phyloP scores from a whole-genome alignment of 768 basidiomycete genomes.

The Crassisporium funariophilum region DNA sequence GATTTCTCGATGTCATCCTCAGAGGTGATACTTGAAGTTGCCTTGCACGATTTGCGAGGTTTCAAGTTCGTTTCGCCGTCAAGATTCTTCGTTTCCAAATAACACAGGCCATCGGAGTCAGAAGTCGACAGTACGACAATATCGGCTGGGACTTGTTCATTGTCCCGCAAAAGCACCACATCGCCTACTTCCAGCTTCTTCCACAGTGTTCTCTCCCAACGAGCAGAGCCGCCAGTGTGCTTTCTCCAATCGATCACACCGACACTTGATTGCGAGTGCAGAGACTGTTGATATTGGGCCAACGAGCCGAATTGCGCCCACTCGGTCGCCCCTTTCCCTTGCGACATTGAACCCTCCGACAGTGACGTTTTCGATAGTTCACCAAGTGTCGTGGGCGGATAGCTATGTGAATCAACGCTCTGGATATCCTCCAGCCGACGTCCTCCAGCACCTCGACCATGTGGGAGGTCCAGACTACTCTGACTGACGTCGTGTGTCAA shows the following conservation, averaged over 20 bases:
- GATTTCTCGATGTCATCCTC: constrained; percentile 93
- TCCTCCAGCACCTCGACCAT: constrained; percentile 45
- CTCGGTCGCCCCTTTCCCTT: constrained; percentile 32
- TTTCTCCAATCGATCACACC: constrained; percentile 86
- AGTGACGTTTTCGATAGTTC: constrained; percentile 39
- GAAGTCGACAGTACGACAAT: constrained; percentile 91
- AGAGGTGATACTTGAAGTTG: constrained; percentile 71
- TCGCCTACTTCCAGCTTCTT: constrained; percentile 99
- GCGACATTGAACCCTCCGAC: constrained; percentile 34
- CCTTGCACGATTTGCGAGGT: constrained; percentile 73
- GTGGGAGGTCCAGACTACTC: constrained; percentile 42
- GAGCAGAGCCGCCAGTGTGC: constrained; percentile 66
- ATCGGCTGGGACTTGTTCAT: constrained; percentile 97
- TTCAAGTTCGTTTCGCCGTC: constrained; percentile 99
- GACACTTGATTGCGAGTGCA: constrained; percentile 54
- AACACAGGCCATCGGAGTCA: constrained; percentile 90
- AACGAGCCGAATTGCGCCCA: constrained; percentile 44
- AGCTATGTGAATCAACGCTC: constrained; percentile 65
- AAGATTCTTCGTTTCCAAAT: constrained; percentile 96
- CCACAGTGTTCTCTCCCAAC: constrained; percentile 97
- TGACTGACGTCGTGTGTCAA: constrained; percentile 41
- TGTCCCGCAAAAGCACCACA: constrained; percentile 84
- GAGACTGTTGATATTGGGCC: constrained; percentile 56
- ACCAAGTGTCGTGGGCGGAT: constrained; percentile 50
- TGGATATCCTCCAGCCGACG: constrained; percentile 67